Evolutionary conservation across 768 basidiomycete species (phyloP), one percentile per base, ranked within the genome.

Genomic region (Lactarius evosmus): DNA sequence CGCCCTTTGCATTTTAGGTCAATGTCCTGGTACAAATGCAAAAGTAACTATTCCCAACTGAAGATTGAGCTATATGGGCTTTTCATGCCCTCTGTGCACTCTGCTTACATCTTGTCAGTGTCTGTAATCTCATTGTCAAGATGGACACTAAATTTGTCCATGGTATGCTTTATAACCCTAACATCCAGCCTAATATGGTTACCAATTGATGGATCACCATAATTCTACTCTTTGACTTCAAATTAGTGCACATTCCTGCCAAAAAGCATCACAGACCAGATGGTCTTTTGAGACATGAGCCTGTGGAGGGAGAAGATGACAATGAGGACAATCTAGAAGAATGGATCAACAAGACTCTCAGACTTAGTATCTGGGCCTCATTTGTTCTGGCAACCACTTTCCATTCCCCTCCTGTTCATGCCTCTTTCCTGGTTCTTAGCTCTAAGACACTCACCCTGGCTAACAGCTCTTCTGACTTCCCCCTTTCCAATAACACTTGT

Each of bases 141-240:
- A 74, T 78, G n/a, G 1, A 80, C 57, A 76, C 77, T 0, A 67
- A 70, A 7, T 80, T 78, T 61, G 73, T 80, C 33, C 70, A 71
- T n/a, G 78, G 75, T 0, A 79, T 79, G 77, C 58, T 79, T 1
- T 75, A 76, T 30, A 75, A 78, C 38, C 78, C 76, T 0, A 76
- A 78, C 30, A 75, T 0, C n/a, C 72, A 75, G 5, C 78, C 78
- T 0, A 77, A 72, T n/a, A n/a, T n/a, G n/a, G n/a, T n/a, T n/a
- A n/a, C n/a, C 0, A 80, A 80, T 51, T 59, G 75, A 8, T 81
- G 80, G 80, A 78, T 81, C 46, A 72, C 74, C 0, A 73, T 65
- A 0, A 78, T 82, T 11, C 69, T 75, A 0, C 59, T 77, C 0
- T 80, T 78, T 62, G 66, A 75, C 51, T 77, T 79, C 67, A 67